These are phyloP conservation scores for Solanum chmielewskii DNA, from an alignment of 257 asterid genomes.

Conservation along the genomic window DNA sequence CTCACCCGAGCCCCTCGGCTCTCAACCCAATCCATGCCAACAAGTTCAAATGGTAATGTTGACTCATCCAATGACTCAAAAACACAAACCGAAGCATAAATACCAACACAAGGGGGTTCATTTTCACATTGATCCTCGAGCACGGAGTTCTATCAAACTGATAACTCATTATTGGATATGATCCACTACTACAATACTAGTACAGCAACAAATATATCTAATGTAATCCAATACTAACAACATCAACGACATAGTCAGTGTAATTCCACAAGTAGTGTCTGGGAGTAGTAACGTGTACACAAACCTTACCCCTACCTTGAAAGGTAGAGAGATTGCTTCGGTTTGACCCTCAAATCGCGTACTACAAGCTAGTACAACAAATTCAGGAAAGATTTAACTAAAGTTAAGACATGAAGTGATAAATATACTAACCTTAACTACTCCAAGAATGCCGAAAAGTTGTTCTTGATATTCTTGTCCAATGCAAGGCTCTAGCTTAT, in stretches of 20 bases:
- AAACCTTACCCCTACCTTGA: not conserved
- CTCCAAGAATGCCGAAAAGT: constrained; percentile 53
- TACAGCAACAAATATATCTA: not conserved
- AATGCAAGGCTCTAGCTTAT: constrained; percentile 38
- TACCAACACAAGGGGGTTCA: not conserved
- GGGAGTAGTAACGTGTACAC: not conserved
- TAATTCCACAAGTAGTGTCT: not conserved
- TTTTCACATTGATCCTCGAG: not conserved
- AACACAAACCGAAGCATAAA: not conserved
- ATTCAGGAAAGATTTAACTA: not conserved
- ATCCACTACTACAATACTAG: not conserved
- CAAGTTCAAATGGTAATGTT: not conserved
- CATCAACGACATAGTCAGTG: not conserved
- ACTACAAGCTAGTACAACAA: not conserved
- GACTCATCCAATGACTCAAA: not conserved
- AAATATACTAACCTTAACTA: constrained; percentile 35
- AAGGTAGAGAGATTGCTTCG: not conserved
- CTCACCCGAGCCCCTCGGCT: not conserved
- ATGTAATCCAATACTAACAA: not conserved
- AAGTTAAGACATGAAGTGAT: not conserved
- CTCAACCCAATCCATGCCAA: not conserved
- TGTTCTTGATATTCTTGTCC: constrained; percentile 40
- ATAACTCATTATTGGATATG: not conserved
- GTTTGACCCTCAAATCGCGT: too few relatives aligned
- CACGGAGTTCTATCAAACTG: not conserved